Evolutionary conservation across 768 basidiomycete genomes (phyloP).

Genomic region (Trichaptum fuscoviolaceum): DNA sequence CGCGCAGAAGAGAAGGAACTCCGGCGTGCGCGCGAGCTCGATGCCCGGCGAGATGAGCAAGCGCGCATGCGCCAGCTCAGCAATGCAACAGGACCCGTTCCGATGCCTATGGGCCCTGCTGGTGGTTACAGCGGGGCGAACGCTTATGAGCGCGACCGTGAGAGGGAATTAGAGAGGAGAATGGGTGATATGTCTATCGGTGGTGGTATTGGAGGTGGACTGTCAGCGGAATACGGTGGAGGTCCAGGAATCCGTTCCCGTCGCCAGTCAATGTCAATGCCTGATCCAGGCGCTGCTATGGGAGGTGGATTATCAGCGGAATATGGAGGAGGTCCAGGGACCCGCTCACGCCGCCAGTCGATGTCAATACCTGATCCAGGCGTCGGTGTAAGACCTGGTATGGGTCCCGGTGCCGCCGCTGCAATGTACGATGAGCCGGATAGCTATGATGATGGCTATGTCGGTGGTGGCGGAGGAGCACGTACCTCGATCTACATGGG

Average conservation of each 20-base stretch:
- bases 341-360: conserved; percentile 27
- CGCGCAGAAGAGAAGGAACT: conserved; percentile 44
- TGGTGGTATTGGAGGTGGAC: conserved; percentile 8
- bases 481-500: neutral
- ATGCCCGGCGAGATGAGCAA: conserved; percentile 26
- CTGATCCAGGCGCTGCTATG: conserved; percentile 24
- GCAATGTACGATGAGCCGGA: neutral
- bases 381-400: neutral
- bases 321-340: conserved; percentile 47
- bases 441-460: neutral
- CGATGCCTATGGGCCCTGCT: conserved; percentile 1
- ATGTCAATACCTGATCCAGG: conserved; percentile 26
- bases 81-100: neutral
- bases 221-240: conserved; percentile 28
- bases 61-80: conserved; percentile 1
- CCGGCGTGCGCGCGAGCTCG: conserved; percentile 52
- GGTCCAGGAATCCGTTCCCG: conserved; percentile 44
- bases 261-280: conserved; percentile 18
- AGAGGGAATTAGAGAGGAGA: conserved; percentile 29
- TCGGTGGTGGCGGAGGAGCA: neutral
- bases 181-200: conserved; percentile 2
- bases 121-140: conserved; percentile 1
- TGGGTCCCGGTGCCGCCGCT: neutral
- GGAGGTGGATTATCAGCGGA: conserved; percentile 6
- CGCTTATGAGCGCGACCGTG: conserved; percentile 20